Base-by-base conservation (phyloP, 176 grass and related monocot species). In the Cenchrus americanus region DNA sequence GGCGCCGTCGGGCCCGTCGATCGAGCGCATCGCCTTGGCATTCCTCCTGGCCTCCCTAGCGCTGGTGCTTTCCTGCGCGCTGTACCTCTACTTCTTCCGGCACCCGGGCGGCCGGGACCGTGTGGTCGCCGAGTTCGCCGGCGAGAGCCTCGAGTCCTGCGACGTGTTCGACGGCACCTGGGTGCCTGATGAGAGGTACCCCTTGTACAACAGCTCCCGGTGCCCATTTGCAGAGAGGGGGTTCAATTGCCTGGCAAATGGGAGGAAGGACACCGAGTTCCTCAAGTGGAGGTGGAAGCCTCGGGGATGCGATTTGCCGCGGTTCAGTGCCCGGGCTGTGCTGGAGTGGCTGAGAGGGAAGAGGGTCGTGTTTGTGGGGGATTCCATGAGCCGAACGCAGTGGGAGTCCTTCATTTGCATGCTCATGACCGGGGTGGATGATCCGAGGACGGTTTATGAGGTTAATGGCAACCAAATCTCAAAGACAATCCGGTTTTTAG, bases 401-500 rank as follows among this genome's bases (percentile, higher is more conserved):
- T 99, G 96, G 96, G 96, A 99, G 43, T 99, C 96, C 22, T 95
- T 99, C 81, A 96, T 99, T 69, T 99, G 96, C 75, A 94, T 99
- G 96, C 91, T 99, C 24, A 94, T 96, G 93, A 88, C 89, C 3
- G 96, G 91, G 77, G 91, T 96, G 76, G 76, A 87, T 21, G 87
- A 99, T 47, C 96, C 91, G 0, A 71, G 72, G 34, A 93, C 46
- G 17, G 96, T 99, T 62, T 99, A 96, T 67, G 96, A 99, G 88
- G 87, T 99, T 22, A 92, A 99, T 80, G 89, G 93, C 58, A 96
- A 79, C 63, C 87, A 88, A 69, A 99, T 99, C 83, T 89, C 96
- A 3, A 99, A 99, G 83, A 99, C 91, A 0, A 96, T 96, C 67
- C 87, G 87, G 5, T 99, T 90, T 88, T 86, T 96, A 82, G 89